A percentile compares a stretch with the other conserved stretches of the same genome.
phyloP scores from a whole-genome alignment of 2,329 filamentous ascomycete species.

The Aspergillus ochraceus region DNA sequence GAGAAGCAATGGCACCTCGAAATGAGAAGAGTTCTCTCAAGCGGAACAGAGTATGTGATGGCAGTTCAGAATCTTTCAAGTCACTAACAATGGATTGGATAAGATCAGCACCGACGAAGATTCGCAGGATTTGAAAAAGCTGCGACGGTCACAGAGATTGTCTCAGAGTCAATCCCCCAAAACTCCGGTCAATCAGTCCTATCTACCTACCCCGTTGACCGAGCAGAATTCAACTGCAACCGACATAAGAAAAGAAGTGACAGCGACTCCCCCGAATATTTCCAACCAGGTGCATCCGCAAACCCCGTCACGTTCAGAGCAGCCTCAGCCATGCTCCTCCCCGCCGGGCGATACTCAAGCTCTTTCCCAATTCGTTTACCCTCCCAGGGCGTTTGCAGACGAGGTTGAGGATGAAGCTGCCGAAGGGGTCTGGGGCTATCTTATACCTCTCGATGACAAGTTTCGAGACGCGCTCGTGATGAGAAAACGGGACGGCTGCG shows the following conservation, averaged over 20 bases:
- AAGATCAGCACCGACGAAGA: conserved; percentile 68
- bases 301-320: conserved; percentile 42
- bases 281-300: conserved; percentile 54
- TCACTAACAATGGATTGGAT: conserved; percentile 24
- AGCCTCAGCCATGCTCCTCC: conserved; percentile 51
- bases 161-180: conserved; percentile 56
- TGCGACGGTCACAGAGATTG: conserved; percentile 73
- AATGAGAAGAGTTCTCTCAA: conserved; percentile 82
- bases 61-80: conserved; percentile 15
- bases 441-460: conserved; percentile 75
- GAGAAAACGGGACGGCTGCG: conserved; percentile 71
- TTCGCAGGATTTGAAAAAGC: conserved; percentile 71
- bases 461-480: conserved; percentile 72
- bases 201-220: conserved; percentile 80
- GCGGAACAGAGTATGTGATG: conserved; percentile 64
- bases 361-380: conserved; percentile 77
- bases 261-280: conserved; percentile 67
- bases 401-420: conserved; percentile 81
- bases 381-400: conserved; percentile 69
- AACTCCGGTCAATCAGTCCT: conserved; percentile 64
- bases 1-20: conserved; percentile 45
- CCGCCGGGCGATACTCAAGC: conserved; percentile 76
- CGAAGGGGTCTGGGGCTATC: conserved; percentile 93
- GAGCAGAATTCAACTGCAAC: conserved; percentile 64
- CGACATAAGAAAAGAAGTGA: conserved; percentile 65